A percentile compares a stretch with the other conserved stretches of the same genome.
These are phyloP conservation scores for Trypanosoma caninum DNA, from an alignment of 208 protist genomes.

Conservation along the genomic window DNA sequence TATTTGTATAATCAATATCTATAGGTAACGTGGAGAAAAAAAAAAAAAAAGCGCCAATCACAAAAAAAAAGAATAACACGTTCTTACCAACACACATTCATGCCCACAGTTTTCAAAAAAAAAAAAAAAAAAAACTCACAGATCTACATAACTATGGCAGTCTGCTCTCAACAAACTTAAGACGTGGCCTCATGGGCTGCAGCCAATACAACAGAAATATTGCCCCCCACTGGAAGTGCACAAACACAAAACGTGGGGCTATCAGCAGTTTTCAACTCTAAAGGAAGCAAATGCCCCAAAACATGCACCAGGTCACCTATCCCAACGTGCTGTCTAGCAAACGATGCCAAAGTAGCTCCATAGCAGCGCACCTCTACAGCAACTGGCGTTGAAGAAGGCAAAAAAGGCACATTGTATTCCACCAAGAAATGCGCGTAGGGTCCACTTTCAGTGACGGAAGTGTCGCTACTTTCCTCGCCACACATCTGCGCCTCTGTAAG, in stretches of 20 bases:
- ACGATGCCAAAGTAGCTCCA: slow-evolving; percentile 51
- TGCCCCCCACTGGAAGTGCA: slow-evolving; percentile 72
- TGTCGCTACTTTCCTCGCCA: slow-evolving; percentile 4
- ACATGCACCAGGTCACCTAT: slow-evolving; percentile 80
- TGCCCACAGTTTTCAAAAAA: not conserved
- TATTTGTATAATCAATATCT: no score
- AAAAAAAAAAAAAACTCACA: not conserved
- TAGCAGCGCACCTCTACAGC: slow-evolving; percentile 49
- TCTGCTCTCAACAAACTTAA: not conserved
- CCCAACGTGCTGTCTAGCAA: slow-evolving; percentile 40
- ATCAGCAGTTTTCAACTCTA: slow-evolving; percentile 6
- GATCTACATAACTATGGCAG: not conserved
- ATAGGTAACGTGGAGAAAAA: no score
- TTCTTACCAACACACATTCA: not conserved
- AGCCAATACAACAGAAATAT: slow-evolving; percentile 62
- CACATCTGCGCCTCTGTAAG: slow-evolving; percentile 12
- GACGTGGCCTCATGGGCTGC: not conserved
- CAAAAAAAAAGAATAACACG: slow-evolving; percentile 11
- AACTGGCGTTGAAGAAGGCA: slow-evolving; percentile 25
- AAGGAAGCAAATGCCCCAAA: slow-evolving; percentile 67
- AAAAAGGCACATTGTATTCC: slow-evolving; percentile 56
- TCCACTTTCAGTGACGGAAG: slow-evolving; percentile 13
- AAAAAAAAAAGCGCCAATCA: slow-evolving; percentile 16
- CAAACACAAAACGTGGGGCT: slow-evolving; percentile 39
- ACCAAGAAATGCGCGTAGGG: slow-evolving; percentile 49